Evolutionary conservation across 1,284 basidiomycete species (phyloP), one percentile per base, ranked within the genome.

Genomic region (Microstroma glucosiphilum): DNA sequence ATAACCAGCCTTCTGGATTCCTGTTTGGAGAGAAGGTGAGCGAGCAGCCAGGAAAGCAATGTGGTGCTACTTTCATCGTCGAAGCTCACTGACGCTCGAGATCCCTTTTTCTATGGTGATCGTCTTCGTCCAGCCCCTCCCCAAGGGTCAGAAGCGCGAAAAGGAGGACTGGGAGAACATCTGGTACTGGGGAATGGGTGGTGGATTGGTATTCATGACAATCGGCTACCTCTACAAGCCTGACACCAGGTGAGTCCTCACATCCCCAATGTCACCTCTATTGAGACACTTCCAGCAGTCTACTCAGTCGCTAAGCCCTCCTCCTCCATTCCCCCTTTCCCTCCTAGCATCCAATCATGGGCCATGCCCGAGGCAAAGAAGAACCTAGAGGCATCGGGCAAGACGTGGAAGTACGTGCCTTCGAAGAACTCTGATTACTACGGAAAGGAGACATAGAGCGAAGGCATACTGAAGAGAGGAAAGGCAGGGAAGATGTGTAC

Each of bases 221-320:
- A 85, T 94, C 54, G 81, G 91, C 73, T 81, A 91, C 55, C 89
- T 91, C 81, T 96, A 93, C 85, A 96, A 96, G 83, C 93, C 94
- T 6, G 92, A 96, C 79, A 93, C 90, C 19, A 92, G 88, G 92
- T 92, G 76, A 70, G 88, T 81, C 21, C 4, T 3, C 30, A 6
- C n/a, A 40, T 0, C n/a, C 53, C 30, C 60, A 43, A 41, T 59
- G 60, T 40, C 49, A 21, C 15, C 55, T 21, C 46, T 6, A 13
- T 48, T 6, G 13, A n/a, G 43, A 12, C 13, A 3, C 43, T n/a
- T 48, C 15, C 43, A 6, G 43, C 43, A 48, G 43, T 17, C 3
- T 48, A n/a, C 43, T 48, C 6, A 21, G 4, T 6, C 12, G 43
- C 4, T 21, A 3, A 4, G 4, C 17, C 43, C 15, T 12, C 21